phyloP scores from a whole-genome alignment of 768 basidiomycete genomes.

The Calocybe cyanea region DNA sequence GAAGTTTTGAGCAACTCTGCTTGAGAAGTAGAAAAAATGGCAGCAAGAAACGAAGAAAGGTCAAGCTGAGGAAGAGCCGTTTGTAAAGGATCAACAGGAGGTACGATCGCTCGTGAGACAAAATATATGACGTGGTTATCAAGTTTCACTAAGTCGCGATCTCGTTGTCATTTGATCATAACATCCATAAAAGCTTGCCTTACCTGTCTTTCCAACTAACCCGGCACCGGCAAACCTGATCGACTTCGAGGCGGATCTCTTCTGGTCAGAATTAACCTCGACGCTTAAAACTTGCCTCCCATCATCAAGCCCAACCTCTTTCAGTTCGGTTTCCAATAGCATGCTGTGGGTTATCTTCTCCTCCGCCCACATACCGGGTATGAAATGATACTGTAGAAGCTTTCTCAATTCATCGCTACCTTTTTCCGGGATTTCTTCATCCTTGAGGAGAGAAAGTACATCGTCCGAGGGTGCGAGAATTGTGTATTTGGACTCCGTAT shows the following conservation, averaged over 20 bases:
- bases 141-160: constrained; percentile 51
- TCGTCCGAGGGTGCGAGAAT: constrained; percentile 92
- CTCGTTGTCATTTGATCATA: no score
- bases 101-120: constrained; percentile 75
- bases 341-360: constrained; percentile 69
- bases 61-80: constrained; percentile 81
- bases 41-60: constrained; percentile 86
- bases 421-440: constrained; percentile 53
- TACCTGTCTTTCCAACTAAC: constrained; percentile 74
- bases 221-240: constrained; percentile 83
- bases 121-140: constrained; percentile 88
- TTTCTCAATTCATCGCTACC: constrained; percentile 71
- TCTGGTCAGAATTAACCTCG: constrained; percentile 50
- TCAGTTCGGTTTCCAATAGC: constrained; percentile 76
- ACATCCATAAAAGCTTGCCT: constrained; percentile 22
- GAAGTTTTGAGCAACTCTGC: constrained; percentile 62
- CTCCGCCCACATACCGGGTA: constrained; percentile 74
- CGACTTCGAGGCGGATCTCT: constrained; percentile 45
- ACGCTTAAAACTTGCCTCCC: constrained; percentile 69
- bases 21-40: constrained; percentile 81
- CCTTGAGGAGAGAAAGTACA: constrained; percentile 58
- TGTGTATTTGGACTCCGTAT: constrained; percentile 68
- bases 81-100: constrained; percentile 77
- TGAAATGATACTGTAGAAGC: constrained; percentile 84
- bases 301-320: constrained; percentile 64